These are phyloP conservation scores for Zasmidium angulare DNA, from an alignment of 2,329 filamentous ascomycete species.

Conservation along the genomic window DNA sequence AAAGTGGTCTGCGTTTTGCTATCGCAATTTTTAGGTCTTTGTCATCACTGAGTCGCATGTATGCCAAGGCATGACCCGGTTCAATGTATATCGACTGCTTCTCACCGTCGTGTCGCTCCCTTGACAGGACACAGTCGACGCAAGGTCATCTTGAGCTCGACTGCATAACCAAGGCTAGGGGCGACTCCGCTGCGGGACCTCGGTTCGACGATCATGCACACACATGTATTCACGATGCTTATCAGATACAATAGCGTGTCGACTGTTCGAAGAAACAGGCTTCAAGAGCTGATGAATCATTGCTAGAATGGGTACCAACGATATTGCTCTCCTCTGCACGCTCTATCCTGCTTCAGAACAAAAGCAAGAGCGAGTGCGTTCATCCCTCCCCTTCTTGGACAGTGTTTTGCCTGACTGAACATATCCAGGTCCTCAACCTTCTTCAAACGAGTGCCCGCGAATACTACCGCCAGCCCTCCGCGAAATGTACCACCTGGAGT, in stretches of 20 bases:
- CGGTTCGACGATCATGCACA: not conserved
- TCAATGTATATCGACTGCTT: too few relatives aligned
- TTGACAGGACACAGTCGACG: not conserved
- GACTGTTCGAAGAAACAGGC: too few relatives aligned
- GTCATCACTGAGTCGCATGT: too few relatives aligned
- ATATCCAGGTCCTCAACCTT: constrained; percentile 29
- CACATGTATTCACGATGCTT: not conserved
- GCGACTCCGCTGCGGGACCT: not conserved
- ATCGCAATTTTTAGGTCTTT: not conserved
- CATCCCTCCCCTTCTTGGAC: not conserved
- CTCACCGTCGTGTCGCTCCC: too few relatives aligned
- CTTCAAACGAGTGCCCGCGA: constrained; percentile 23
- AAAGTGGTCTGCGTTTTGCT: not conserved
- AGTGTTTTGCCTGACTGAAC: too few relatives aligned
- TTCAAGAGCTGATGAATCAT: not conserved
- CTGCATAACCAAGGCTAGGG: not conserved
- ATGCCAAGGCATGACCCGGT: too few relatives aligned
- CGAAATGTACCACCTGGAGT: constrained; percentile 23
- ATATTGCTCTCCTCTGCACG: constrained; percentile 27
- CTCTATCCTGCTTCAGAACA: constrained; percentile 24
- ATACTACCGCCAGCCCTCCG: constrained; percentile 26
- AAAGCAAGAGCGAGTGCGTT: constrained; percentile 24
- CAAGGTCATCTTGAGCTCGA: not conserved
- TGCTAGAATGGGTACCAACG: constrained; percentile 2
- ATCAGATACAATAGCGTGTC: too few relatives aligned